Percentiles rank a stretch among this genome's conserved stretches.
Evolutionary conservation across 768 basidiomycete species (phyloP).

Genomic region (Rhodotorula paludigena): DNA sequence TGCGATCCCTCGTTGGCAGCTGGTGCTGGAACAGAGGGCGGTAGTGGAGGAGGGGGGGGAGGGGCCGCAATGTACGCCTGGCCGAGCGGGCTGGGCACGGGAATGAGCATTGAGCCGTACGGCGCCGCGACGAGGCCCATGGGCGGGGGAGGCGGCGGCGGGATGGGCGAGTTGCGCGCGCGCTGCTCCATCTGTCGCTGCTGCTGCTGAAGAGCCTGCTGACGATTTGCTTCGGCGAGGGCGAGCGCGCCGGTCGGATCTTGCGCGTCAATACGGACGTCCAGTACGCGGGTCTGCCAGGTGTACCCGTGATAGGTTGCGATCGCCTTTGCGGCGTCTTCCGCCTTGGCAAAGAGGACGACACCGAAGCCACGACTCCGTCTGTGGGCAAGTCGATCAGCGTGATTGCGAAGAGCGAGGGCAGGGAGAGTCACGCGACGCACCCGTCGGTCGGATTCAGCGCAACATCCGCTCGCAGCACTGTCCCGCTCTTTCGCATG

Average conservation of each 20-base stretch:
- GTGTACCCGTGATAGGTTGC: constrained; percentile 94
- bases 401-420: background rate
- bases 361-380: constrained; percentile 88
- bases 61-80: background rate
- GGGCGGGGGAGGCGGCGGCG: background rate
- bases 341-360: constrained; percentile 85
- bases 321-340: constrained; percentile 89
- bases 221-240: constrained; percentile 40
- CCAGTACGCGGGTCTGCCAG: constrained; percentile 50
- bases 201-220: constrained; percentile 33
- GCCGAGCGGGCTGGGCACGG: background rate
- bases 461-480: constrained; percentile 57
- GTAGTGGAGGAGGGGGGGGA: background rate
- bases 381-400: constrained; percentile 59
- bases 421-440: background rate
- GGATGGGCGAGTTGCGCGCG: background rate
- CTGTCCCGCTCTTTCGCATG: constrained; percentile 88
- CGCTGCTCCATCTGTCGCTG: constrained; percentile 1
- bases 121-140: background rate
- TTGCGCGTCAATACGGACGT: constrained; percentile 44
- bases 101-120: background rate
- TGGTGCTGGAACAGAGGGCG: background rate
- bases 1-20: background rate
- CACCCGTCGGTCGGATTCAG: constrained; percentile 42
- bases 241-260: constrained; percentile 42